phyloP scores from a whole-genome alignment of 441 rosid genomes.

The Syzygium malaccense region DNA sequence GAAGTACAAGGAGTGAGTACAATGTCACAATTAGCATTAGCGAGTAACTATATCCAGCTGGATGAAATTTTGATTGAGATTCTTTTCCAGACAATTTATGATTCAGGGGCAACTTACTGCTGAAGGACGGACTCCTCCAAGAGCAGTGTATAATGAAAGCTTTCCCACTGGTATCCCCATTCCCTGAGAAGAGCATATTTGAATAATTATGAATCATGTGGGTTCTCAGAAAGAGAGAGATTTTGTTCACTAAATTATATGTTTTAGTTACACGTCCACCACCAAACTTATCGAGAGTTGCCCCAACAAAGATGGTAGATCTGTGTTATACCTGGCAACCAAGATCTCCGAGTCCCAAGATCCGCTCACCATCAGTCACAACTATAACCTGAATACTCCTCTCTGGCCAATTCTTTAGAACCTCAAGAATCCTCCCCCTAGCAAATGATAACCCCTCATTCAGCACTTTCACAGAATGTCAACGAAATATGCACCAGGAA shows the following conservation, averaged over 20 bases:
- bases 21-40: neutral
- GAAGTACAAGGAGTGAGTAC: neutral
- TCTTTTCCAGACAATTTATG: neutral
- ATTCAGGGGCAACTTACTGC: conserved; percentile 1
- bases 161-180: conserved; percentile 18
- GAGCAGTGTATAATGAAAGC: conserved; percentile 16
- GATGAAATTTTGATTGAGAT: neutral
- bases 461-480: neutral
- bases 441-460: neutral
- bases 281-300: neutral
- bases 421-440: conserved; percentile 16
- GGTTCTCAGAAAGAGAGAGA: neutral
- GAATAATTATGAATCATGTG: neutral
- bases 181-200: neutral
- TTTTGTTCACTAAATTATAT: neutral
- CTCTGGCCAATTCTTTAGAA: conserved; percentile 14
- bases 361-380: conserved; percentile 16
- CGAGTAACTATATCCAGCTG: neutral
- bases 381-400: conserved; percentile 15
- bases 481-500: neutral
- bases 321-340: conserved; percentile 10
- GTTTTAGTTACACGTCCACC: neutral
- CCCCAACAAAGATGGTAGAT: neutral
- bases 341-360: conserved; percentile 15
- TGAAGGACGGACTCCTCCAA: conserved; percentile 16